These are phyloP conservation scores for Rhizoclosmatium globosum DNA, from an alignment of 192 early-diverging fungal genomes.

Conservation along the genomic window DNA sequence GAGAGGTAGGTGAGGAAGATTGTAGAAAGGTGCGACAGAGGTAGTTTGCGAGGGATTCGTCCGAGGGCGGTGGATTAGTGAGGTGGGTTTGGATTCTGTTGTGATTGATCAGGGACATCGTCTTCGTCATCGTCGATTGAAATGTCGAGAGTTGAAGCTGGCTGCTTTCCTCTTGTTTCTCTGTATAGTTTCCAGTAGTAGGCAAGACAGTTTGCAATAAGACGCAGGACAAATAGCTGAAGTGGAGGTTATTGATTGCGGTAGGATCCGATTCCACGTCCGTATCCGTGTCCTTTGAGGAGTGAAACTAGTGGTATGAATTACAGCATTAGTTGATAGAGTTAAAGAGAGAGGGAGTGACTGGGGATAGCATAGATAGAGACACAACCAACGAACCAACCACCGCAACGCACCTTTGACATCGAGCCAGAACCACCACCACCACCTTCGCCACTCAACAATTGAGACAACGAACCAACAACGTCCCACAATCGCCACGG, in stretches of 20 bases:
- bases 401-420: no score
- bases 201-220: conserved; percentile 86
- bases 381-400: no score
- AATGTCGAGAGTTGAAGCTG: not conserved
- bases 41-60: conserved; percentile 74
- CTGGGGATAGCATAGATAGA: no score
- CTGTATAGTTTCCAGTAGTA: conserved; percentile 83
- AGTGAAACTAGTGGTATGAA: no score
- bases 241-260: conserved; percentile 61
- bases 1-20: conserved; percentile 66
- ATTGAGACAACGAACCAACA: not conserved
- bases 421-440: no score
- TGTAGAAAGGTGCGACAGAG: conserved; percentile 63
- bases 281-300: no score
- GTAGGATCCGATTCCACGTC: no score
- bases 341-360: no score
- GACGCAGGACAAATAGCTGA: conserved; percentile 85
- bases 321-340: no score
- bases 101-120: not conserved
- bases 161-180: conserved; percentile 20
- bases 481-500: conserved; percentile 35
- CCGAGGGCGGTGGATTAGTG: conserved; percentile 73
- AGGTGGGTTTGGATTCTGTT: not conserved
- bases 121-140: not conserved
- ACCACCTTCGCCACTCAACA: no score